Base-by-base conservation (phyloP, 768 basidiomycete genomes). In the Leccinum longicurvipes region DNA sequence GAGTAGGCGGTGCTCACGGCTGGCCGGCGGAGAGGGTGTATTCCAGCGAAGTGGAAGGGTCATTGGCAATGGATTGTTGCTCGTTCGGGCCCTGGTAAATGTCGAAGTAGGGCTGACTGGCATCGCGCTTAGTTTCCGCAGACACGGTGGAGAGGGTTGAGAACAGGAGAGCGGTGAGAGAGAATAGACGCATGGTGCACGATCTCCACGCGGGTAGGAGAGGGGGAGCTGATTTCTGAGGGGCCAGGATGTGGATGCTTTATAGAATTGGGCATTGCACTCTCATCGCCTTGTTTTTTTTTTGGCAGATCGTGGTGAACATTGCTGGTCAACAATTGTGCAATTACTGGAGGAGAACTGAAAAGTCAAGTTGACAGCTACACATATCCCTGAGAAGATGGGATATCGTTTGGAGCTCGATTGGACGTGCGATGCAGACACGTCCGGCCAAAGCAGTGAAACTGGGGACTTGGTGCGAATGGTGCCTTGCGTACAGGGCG, bases 11-110 rank as follows among this genome's bases (percentile, higher is more conserved):
- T 25, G 44, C 59, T 55, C 28, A 60, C 61, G 56, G 27, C 25
- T 60, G 49, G 24, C 61, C 61, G 3, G 47, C 61, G 15, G 59
- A 60, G 8, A 62, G 55, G 46, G 61, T 62, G 25, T 57, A 62
- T 27, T 57, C 53, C 5, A 62, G 47, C 25, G 54, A 46, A 46
- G 59, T 57, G 25, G 59, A 57, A 21, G 56, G 50, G 14, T 57
- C 59, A 53, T 60, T 55, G 31, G 32, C 29, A 19, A 57, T 23
- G 6, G 59, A 55, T 27, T 57, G 52, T 29, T 62, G 59, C 28
- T 50, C 34, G 47, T 51, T 57, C 15, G 59, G 44, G 3, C 56
- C 59, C 32, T 62, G 50, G 31, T 55, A 62, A 17, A 53, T 55
- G 34, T 62, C 50, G 45, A 62, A 57, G 36, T 53, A 57, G 4